phyloP scores from a whole-genome alignment of 169 alveolate genomes.

The Eimeria tenella region DNA sequence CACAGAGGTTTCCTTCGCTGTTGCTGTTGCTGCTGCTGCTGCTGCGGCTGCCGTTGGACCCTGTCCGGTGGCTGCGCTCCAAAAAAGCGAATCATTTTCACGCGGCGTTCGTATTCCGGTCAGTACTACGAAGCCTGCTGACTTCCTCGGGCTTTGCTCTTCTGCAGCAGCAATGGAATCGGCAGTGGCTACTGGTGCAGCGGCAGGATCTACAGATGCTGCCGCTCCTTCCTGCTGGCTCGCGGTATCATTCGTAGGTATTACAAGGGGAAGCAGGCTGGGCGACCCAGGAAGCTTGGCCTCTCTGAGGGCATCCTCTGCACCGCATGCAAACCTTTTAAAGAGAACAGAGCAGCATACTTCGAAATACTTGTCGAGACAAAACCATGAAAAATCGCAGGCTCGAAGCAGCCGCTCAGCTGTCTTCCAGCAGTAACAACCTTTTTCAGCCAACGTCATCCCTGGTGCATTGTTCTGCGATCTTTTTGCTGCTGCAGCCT shows the following conservation, averaged over 20 bases:
- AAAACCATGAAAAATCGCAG: background rate
- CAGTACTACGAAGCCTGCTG: slow-evolving; percentile 17
- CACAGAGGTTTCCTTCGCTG: background rate
- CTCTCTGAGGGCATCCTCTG: background rate
- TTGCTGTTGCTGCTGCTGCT: background rate
- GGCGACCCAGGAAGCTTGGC: background rate
- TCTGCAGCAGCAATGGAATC: background rate
- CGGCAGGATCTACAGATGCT: background rate
- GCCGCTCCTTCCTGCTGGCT: background rate
- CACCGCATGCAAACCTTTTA: background rate
- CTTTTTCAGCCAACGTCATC: background rate
- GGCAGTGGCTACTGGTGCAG: background rate
- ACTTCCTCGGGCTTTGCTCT: background rate
- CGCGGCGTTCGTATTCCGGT: too few species aligned
- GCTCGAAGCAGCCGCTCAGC: slow-evolving; percentile 39
- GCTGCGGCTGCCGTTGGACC: slow-evolving; percentile 14
- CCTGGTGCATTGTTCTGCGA: slow-evolving; percentile 16
- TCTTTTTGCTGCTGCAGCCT: background rate
- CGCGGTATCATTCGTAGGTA: background rate
- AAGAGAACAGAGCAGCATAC: background rate
- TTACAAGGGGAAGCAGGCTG: background rate
- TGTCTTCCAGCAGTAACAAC: slow-evolving; percentile 9
- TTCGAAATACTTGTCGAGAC: background rate
- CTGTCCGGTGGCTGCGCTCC: background rate
- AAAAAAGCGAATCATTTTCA: too few species aligned